A percentile compares a stretch with the other conserved stretches of the same genome.
phyloP scores from a whole-genome alignment of 768 basidiomycete genomes.

The Russula brevipes region DNA sequence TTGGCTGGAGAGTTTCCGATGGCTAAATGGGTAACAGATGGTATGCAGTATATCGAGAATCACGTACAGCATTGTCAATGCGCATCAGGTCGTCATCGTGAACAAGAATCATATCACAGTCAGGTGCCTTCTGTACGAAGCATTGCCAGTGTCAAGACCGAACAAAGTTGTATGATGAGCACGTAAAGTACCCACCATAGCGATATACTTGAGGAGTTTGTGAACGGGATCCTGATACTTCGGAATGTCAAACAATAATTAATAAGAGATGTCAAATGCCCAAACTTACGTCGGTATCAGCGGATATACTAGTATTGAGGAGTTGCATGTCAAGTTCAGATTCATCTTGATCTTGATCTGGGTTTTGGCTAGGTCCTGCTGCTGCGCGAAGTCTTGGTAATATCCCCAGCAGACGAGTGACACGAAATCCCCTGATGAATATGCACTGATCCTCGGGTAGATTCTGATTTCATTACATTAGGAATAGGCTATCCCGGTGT shows the following conservation, averaged over 20 bases:
- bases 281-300: background rate
- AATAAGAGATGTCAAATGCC: too few species aligned
- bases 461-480: background rate
- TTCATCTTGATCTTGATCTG: background rate
- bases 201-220: background rate
- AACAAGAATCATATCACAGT: background rate
- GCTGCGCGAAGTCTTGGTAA: background rate
- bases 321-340: background rate
- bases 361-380: background rate
- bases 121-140: background rate
- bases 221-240: conserved; percentile 4
- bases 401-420: background rate
- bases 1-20: background rate
- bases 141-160: background rate
- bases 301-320: background rate
- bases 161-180: too few species aligned
- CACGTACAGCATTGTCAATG: background rate
- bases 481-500: background rate
- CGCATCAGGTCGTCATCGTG: background rate
- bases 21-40: background rate
- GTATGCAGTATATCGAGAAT: background rate
- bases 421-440: background rate
- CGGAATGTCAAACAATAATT: background rate
- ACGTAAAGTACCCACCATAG: background rate
- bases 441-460: conserved; percentile 1